phyloP scores from a whole-genome alignment of 2,329 filamentous ascomycete genomes.

The Alternaria rosae region DNA sequence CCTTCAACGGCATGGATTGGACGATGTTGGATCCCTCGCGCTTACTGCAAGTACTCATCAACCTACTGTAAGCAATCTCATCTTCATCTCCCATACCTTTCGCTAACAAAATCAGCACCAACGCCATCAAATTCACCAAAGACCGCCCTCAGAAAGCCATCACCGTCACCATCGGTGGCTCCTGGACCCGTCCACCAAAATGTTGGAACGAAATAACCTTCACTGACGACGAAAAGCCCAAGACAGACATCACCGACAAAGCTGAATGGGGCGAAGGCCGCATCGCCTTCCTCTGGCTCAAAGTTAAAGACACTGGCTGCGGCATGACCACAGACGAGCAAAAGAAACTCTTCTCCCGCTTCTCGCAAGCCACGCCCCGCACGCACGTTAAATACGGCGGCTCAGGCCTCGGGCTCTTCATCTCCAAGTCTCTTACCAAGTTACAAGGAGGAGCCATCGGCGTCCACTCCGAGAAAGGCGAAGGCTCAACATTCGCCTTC shows the following conservation, averaged over 20 bases:
- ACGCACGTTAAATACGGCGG: constrained; percentile 52
- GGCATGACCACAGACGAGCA: constrained; percentile 50
- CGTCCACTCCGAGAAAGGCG: constrained; percentile 45
- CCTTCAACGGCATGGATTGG: constrained; percentile 48
- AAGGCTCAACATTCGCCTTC: constrained; percentile 52
- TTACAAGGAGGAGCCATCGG: constrained; percentile 54
- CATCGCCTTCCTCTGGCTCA: constrained; percentile 46
- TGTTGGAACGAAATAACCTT: constrained; percentile 28
- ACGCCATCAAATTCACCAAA: constrained; percentile 49
- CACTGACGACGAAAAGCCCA: constrained; percentile 11
- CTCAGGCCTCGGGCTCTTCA: constrained; percentile 53
- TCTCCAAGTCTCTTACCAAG: constrained; percentile 45
- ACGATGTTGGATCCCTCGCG: constrained; percentile 40
- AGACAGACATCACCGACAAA: constrained; percentile 15
- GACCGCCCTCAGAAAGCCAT: constrained; percentile 44
- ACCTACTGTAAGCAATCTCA: constrained; percentile 33
- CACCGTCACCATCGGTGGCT: constrained; percentile 49
- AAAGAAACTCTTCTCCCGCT: constrained; percentile 40
- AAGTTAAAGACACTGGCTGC: constrained; percentile 50
- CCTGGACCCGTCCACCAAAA: constrained; percentile 21
- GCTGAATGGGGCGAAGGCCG: constrained; percentile 43
- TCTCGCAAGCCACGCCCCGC: constrained; percentile 40
- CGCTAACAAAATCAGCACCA: constrained; percentile 39
- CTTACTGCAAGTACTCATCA: constrained; percentile 38
- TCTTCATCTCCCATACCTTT: constrained; percentile 18